phyloP scores from a whole-genome alignment of 2,329 filamentous ascomycete species.

The Colletotrichum tamarilloi region DNA sequence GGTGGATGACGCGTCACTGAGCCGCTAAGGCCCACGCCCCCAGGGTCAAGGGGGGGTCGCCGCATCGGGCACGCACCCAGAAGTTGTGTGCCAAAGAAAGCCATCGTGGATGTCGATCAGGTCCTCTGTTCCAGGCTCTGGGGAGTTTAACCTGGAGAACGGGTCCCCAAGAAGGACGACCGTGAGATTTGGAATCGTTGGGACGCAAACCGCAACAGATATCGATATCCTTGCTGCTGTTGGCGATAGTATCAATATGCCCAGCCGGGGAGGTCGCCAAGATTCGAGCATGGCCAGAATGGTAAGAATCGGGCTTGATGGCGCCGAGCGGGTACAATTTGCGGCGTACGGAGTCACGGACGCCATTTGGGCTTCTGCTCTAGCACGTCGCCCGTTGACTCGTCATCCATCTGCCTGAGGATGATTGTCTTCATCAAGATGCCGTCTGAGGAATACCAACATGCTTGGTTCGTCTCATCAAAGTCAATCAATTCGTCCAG shows the following conservation, averaged over 20 bases:
- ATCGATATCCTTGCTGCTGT: constrained; percentile 1
- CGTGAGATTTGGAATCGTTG: constrained; percentile 4
- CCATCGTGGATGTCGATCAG: constrained; percentile 25
- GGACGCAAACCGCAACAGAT: not conserved
- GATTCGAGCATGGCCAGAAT: not conserved
- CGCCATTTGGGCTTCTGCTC: not conserved
- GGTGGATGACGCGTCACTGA: constrained; percentile 36
- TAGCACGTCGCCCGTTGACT: constrained; percentile 10
- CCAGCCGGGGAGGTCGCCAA: not conserved
- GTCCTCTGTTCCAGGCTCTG: constrained; percentile 25
- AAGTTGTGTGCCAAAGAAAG: not conserved
- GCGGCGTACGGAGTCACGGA: not conserved
- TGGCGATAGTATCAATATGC: constrained; percentile 12
- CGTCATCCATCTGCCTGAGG: constrained; percentile 24
- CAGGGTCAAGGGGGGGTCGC: constrained; percentile 1
- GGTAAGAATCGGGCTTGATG: not conserved
- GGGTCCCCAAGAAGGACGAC: not conserved
- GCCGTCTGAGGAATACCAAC: not conserved
- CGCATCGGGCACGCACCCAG: constrained; percentile 7
- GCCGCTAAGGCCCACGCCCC: constrained; percentile 28
- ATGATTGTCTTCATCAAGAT: constrained; percentile 5
- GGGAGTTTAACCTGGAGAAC: constrained; percentile 13
- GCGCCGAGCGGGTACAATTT: not conserved
- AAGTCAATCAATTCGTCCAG: constrained; percentile 20
- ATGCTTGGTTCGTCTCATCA: constrained; percentile 31